Conservation (phyloP, 2,329 filamentous ascomycete species). For the Talaromyces pinophilus region DNA sequence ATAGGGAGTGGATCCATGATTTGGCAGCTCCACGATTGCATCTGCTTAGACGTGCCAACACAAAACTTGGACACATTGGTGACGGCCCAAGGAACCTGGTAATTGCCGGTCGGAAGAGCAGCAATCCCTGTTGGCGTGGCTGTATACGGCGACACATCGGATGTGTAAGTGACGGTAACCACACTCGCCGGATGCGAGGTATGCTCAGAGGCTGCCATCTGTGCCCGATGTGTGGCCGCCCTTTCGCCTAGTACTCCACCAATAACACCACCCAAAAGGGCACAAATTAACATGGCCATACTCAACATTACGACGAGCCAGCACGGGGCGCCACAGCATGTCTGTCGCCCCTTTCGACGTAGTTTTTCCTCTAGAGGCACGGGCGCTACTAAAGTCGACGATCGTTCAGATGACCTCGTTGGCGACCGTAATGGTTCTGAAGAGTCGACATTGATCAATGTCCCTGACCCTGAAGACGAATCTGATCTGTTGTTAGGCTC, state of each 20-base stretch:
- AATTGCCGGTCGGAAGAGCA: constrained; percentile 55
- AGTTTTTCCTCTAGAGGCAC: constrained; percentile 46
- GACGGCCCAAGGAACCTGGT: constrained; percentile 49
- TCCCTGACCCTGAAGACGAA: constrained; percentile 37
- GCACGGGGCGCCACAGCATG: constrained; percentile 55
- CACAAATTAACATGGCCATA: constrained; percentile 51
- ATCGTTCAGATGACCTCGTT: constrained; percentile 25
- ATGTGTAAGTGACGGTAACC: constrained; percentile 52
- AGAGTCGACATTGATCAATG: constrained; percentile 25
- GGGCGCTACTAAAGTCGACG: constrained; percentile 25
- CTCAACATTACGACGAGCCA: constrained; percentile 52
- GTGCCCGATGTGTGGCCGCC: constrained; percentile 31
- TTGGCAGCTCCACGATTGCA: constrained; percentile 55
- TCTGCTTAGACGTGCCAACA: constrained; percentile 48
- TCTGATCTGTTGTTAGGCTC: constrained; percentile 35
- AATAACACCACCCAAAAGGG: constrained; percentile 56
- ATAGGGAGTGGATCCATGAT: constrained; percentile 38
- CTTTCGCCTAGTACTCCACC: constrained; percentile 56
- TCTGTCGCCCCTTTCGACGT: constrained; percentile 45
- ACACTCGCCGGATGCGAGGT: constrained; percentile 30
- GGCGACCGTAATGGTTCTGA: constrained; percentile 26
- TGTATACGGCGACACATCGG: constrained; percentile 55
- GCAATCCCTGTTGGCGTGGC: constrained; percentile 47
- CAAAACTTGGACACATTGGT: constrained; percentile 54
- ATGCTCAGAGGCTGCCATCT: constrained; percentile 13